Percentiles rank a stretch among this genome's conserved stretches.
Evolutionary conservation across 495 filamentous ascomycete genomes (phyloP).

Genomic region (Aspergillus funiculosus): DNA sequence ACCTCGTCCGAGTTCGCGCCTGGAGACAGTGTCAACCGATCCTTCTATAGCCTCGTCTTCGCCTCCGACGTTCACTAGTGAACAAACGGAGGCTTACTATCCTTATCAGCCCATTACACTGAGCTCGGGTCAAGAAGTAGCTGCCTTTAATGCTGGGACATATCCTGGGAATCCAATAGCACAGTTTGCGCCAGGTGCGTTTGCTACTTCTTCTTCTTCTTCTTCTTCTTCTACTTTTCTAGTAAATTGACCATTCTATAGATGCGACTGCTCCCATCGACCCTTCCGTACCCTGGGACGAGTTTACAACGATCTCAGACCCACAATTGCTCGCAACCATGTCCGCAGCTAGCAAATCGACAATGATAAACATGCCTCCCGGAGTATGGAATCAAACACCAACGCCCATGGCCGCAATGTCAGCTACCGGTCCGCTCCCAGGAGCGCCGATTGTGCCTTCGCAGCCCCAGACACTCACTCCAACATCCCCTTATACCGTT

Average conservation of each 20-base stretch:
- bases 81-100: conserved; percentile 39
- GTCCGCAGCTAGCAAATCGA: conserved; percentile 28
- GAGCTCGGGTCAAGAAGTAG: conserved; percentile 34
- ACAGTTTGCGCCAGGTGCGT: conserved; percentile 36
- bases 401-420: conserved; percentile 24
- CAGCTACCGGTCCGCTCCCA: conserved; percentile 28
- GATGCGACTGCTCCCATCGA: conserved; percentile 32
- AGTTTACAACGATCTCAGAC: conserved; percentile 40
- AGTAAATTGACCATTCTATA: conserved; percentile 5
- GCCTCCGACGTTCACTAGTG: conserved; percentile 31
- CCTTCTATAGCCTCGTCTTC: conserved; percentile 43
- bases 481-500: conserved; percentile 29
- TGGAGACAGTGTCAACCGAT: conserved; percentile 39
- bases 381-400: conserved; percentile 28
- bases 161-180: conserved; percentile 33
- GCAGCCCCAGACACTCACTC: conserved; percentile 30
- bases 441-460: conserved; percentile 32
- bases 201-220: neutral
- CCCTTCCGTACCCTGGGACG: conserved; percentile 35
- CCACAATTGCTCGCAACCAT: conserved; percentile 35
- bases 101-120: conserved; percentile 38
- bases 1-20: conserved; percentile 40
- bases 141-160: conserved; percentile 27
- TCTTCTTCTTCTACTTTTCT: neutral
- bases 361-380: conserved; percentile 37